Base-by-base conservation (phyloP, 345 rosid genomes). In the Citrus cavaleriei region DNA sequence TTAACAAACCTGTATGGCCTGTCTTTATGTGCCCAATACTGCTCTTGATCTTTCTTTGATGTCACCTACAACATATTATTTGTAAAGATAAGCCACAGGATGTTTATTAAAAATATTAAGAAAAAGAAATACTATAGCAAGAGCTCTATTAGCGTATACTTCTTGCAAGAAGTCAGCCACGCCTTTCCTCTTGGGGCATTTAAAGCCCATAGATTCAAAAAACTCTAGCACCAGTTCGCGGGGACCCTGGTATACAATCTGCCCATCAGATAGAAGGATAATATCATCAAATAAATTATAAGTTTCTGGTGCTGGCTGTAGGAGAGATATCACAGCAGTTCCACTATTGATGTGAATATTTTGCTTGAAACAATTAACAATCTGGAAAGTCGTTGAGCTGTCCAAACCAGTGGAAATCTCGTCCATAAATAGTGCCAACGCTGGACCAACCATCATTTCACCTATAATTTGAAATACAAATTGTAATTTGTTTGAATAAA, bases 291-390 rank as follows among this genome's bases (percentile, higher is more conserved):
- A 93, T 22, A 93, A 89, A 81, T 90, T 81, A 3, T 88, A 93
- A 51, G 96, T 93, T 80, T 93, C 97, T 0, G 94, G 94, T 32
- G 96, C 92, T 16, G 97, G 97, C 81, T 93, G 95, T 22, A 93
- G 97, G 64, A 93, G 97, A 54, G 97, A 91, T 49, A 93, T 83
- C 70, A 89, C 79, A 27, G 92, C 87, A 9, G 96, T 93, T 82
- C 86, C 91, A 54, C 86, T 75, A 37, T 89, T 79, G 71, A 89
- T 85, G 77, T 88, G 90, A 79, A 83, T 81, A 54, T 73, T 83
- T 61, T 93, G 94, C 84, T 81, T 86, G 57, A 93, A 78, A 58
- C 83, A 86, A 74, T 89, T 91, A 79, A 90, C 85, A 64, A 93
- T 90, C 75, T 90, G 92, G 76, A 65, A 91, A 35, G 94, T 91